These are phyloP conservation scores for Tylopilus sp. DNA, from an alignment of 768 basidiomycete species.

Conservation along the genomic window DNA sequence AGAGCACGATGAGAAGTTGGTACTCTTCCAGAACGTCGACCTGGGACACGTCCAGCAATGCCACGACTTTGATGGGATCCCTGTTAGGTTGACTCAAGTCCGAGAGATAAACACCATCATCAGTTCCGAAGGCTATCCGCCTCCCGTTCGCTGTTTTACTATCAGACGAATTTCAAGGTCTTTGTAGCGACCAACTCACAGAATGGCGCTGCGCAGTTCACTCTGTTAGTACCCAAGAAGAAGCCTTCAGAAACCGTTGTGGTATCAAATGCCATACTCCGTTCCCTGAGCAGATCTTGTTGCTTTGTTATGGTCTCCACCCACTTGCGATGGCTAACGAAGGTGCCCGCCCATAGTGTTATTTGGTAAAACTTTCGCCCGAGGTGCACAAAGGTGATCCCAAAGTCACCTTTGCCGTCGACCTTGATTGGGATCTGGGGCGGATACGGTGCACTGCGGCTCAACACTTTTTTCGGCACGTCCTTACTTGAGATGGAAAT, in stretches of 20 bases:
- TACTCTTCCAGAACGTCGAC: slow-evolving; percentile 97
- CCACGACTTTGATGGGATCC: slow-evolving; percentile 88
- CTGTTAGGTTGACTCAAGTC: slow-evolving; percentile 73
- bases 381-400: slow-evolving; percentile 91
- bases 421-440: slow-evolving; percentile 49
- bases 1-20: slow-evolving; percentile 94
- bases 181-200: slow-evolving; percentile 55
- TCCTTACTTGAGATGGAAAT: slow-evolving; percentile 60
- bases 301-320: slow-evolving; percentile 87
- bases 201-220: slow-evolving; percentile 87
- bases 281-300: slow-evolving; percentile 78
- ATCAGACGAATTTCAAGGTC: neutral
- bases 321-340: slow-evolving; percentile 89
- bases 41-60: slow-evolving; percentile 85
- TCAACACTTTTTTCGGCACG: slow-evolving; percentile 44
- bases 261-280: slow-evolving; percentile 85
- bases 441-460: slow-evolving; percentile 37
- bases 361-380: slow-evolving; percentile 91
- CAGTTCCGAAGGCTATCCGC: slow-evolving; percentile 92
- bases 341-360: slow-evolving; percentile 87
- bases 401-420: slow-evolving; percentile 79
- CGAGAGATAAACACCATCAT: slow-evolving; percentile 94
- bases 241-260: slow-evolving; percentile 82
- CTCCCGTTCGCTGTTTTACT: slow-evolving; percentile 63
- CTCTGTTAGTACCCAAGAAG: slow-evolving; percentile 80